Conservation (phyloP, 2,329 filamentous ascomycete species). For the Sordariomycetes sp. region DNA sequence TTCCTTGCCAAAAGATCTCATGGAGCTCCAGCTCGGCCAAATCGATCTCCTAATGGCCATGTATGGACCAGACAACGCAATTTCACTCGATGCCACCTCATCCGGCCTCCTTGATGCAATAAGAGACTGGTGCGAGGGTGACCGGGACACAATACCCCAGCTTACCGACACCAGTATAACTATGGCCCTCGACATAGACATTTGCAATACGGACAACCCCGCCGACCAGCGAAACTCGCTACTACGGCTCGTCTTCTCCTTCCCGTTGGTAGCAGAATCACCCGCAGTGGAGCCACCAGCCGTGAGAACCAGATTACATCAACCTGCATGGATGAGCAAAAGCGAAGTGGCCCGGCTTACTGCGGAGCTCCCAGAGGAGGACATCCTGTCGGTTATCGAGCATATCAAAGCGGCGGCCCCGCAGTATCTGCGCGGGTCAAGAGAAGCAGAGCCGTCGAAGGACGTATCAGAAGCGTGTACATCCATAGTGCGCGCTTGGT, state of each 20-base stretch:
- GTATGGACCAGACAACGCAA: constrained; percentile 29
- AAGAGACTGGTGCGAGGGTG: constrained; percentile 6
- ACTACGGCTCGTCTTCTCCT: constrained; percentile 19
- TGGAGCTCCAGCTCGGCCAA: constrained; percentile 35
- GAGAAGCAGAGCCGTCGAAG: background rate
- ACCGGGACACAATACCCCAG: constrained; percentile 2
- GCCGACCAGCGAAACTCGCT: constrained; percentile 9
- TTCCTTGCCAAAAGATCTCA: constrained; percentile 26
- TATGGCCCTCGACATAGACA: constrained; percentile 15
- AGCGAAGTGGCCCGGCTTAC: constrained; percentile 28
- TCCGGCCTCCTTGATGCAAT: constrained; percentile 9
- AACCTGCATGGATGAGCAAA: constrained; percentile 41
- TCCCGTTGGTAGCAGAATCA: constrained; percentile 17
- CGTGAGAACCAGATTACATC: constrained; percentile 29
- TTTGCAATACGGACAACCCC: constrained; percentile 9
- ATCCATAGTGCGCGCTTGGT: constrained; percentile 43
- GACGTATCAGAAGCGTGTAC: background rate
- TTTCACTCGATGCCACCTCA: constrained; percentile 15
- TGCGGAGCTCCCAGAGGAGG: constrained; percentile 27
- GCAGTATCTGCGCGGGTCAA: constrained; percentile 11
- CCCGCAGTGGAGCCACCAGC: constrained; percentile 24
- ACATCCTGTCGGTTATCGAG: constrained; percentile 25
- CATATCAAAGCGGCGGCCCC: constrained; percentile 13
- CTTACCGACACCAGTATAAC: constrained; percentile 8
- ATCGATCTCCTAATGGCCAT: constrained; percentile 42